Evolutionary conservation across 2,329 filamentous ascomycete genomes (phyloP).

Genomic region (Tolypocladium tundrense): DNA sequence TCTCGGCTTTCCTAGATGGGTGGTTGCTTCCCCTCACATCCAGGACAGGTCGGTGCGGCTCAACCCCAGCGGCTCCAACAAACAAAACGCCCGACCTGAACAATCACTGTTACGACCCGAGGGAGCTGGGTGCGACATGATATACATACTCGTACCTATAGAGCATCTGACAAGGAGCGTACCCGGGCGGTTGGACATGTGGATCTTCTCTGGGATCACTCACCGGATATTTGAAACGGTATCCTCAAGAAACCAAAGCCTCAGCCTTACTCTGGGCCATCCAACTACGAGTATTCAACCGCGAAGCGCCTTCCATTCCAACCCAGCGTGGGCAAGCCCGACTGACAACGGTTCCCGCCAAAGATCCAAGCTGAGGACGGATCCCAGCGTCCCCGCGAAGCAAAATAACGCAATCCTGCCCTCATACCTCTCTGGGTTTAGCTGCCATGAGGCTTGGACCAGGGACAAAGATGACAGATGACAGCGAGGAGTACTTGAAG

Average conservation of each 20-base stretch:
- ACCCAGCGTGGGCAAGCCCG: background rate
- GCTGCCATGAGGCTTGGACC: constrained; percentile 5
- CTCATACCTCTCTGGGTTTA: constrained; percentile 13
- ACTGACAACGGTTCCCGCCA: background rate
- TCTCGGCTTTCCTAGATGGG: background rate
- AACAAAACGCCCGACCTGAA: background rate
- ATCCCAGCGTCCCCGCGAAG: background rate
- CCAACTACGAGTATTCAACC: no score
- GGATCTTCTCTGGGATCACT: background rate
- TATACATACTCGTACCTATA: background rate
- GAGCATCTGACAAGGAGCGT: background rate
- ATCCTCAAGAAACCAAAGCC: background rate
- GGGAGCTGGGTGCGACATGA: background rate
- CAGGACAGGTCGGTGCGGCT: background rate
- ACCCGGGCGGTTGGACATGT: no score
- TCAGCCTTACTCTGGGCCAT: background rate
- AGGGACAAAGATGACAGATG: constrained; percentile 12
- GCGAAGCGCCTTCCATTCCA: background rate
- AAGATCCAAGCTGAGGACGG: background rate
- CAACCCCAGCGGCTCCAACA: background rate
- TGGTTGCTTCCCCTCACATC: background rate
- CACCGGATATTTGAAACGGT: background rate
- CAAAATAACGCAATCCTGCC: constrained; percentile 10
- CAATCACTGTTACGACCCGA: background rate
- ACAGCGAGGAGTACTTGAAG: constrained; percentile 7